A percentile compares a stretch with the other conserved stretches of the same genome.
phyloP scores from a whole-genome alignment of 2,329 filamentous ascomycete genomes.

The Neopestalotiopsis rosae region DNA sequence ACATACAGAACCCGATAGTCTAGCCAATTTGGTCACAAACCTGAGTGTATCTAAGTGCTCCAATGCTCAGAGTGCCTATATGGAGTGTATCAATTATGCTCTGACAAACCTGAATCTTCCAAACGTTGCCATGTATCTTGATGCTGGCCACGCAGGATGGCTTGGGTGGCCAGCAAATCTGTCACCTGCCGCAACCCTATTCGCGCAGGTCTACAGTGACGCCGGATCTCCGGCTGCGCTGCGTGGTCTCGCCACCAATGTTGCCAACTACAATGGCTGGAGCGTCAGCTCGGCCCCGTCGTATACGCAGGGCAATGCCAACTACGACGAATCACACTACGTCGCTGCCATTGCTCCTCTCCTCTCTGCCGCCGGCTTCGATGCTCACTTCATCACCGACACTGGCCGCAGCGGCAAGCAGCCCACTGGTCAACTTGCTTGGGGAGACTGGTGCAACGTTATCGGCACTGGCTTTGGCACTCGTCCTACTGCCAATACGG shows the following conservation, averaged over 20 bases:
- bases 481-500: slow-evolving; percentile 59
- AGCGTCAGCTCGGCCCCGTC: slow-evolving; percentile 45
- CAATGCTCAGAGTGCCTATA: slow-evolving; percentile 52
- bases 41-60: slow-evolving; percentile 54
- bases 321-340: slow-evolving; percentile 63
- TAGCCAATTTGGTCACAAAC: slow-evolving; percentile 66
- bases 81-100: slow-evolving; percentile 56
- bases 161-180: slow-evolving; percentile 63
- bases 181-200: slow-evolving; percentile 51
- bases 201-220: slow-evolving; percentile 53
- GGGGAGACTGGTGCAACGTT: slow-evolving; percentile 69
- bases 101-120: slow-evolving; percentile 56
- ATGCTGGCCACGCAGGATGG: slow-evolving; percentile 64
- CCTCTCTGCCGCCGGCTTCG: slow-evolving; percentile 53
- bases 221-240: slow-evolving; percentile 54
- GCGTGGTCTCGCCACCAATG: slow-evolving; percentile 62
- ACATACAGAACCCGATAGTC: slow-evolving; percentile 56
- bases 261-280: slow-evolving; percentile 64
- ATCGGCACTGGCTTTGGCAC: slow-evolving; percentile 61
- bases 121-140: slow-evolving; percentile 63
- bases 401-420: slow-evolving; percentile 45
- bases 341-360: slow-evolving; percentile 68
- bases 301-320: slow-evolving; percentile 48
- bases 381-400: slow-evolving; percentile 42
- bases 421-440: slow-evolving; percentile 56